phyloP scores from a whole-genome alignment of 2,329 filamentous ascomycete genomes.

The Emergomyces orientalis region DNA sequence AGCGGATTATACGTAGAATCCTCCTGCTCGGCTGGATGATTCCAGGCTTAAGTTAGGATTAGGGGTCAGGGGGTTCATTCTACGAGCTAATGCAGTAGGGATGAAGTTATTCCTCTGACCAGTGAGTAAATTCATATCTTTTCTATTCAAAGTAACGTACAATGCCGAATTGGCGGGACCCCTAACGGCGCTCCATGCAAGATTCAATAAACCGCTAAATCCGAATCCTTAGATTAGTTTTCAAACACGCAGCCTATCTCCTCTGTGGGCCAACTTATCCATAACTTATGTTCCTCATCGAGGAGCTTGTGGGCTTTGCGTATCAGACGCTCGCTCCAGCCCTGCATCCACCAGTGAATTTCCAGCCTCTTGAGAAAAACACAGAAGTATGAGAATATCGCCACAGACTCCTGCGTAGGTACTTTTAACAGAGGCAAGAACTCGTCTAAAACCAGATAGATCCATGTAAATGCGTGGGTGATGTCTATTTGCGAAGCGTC shows the following conservation, averaged over 20 bases:
- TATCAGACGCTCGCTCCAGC: neutral
- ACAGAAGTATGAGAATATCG: neutral
- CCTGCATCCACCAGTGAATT: neutral
- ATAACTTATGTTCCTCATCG: neutral
- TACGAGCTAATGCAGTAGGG: neutral
- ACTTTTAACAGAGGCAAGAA: neutral
- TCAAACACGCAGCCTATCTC: neutral
- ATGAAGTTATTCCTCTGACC: no score
- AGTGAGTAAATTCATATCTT: neutral
- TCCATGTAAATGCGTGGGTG: neutral
- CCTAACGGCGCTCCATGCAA: neutral
- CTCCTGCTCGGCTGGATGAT: neutral
- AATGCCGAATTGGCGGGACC: no score
- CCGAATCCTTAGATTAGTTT: neutral
- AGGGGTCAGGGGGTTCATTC: no score
- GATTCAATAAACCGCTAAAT: neutral
- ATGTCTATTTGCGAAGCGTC: neutral
- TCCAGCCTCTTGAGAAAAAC: neutral
- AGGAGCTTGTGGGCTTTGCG: neutral
- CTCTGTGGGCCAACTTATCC: neutral
- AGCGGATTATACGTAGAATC: neutral
- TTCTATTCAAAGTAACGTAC: no score
- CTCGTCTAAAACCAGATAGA: neutral
- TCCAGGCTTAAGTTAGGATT: neutral
- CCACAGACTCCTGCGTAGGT: neutral